These are phyloP conservation scores for Cadophora luteo-olivacea DNA, from an alignment of 2,329 filamentous ascomycete species.

Conservation along the genomic window DNA sequence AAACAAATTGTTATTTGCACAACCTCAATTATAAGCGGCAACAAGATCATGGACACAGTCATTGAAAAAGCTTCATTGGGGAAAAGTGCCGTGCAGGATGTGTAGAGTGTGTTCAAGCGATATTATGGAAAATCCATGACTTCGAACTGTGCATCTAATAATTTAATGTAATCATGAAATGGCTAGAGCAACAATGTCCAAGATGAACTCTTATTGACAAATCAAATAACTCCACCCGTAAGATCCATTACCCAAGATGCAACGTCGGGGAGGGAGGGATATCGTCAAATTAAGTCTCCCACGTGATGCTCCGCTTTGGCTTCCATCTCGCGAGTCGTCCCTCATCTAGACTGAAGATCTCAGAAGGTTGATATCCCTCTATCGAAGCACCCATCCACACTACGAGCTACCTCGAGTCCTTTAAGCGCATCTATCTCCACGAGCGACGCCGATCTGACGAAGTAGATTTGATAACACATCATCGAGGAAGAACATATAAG, in stretches of 20 bases:
- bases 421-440: slow-evolving; percentile 25
- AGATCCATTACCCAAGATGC: slow-evolving; percentile 8
- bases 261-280: slow-evolving; percentile 24
- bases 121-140: slow-evolving; percentile 3
- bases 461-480: slow-evolving; percentile 28
- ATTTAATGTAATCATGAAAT: slow-evolving; percentile 32
- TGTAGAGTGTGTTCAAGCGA: slow-evolving; percentile 20
- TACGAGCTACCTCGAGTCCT: slow-evolving; percentile 30
- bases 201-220: neutral
- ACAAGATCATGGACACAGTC: slow-evolving; percentile 85
- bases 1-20: slow-evolving; percentile 91
- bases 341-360: slow-evolving; percentile 36
- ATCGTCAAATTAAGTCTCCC: slow-evolving; percentile 30
- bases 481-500: slow-evolving; percentile 30
- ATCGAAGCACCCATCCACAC: slow-evolving; percentile 39
- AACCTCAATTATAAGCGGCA: slow-evolving; percentile 88
- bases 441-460: slow-evolving; percentile 24
- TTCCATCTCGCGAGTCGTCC: slow-evolving; percentile 17
- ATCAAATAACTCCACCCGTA: neutral
- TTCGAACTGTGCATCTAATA: slow-evolving; percentile 9
- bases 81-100: slow-evolving; percentile 40
- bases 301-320: slow-evolving; percentile 38
- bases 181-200: neutral
- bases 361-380: slow-evolving; percentile 36
- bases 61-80: slow-evolving; percentile 64